Evolutionary conservation across 352 stramenopile species (phyloP).

Genomic region (Globisporangium cystogenes): DNA sequence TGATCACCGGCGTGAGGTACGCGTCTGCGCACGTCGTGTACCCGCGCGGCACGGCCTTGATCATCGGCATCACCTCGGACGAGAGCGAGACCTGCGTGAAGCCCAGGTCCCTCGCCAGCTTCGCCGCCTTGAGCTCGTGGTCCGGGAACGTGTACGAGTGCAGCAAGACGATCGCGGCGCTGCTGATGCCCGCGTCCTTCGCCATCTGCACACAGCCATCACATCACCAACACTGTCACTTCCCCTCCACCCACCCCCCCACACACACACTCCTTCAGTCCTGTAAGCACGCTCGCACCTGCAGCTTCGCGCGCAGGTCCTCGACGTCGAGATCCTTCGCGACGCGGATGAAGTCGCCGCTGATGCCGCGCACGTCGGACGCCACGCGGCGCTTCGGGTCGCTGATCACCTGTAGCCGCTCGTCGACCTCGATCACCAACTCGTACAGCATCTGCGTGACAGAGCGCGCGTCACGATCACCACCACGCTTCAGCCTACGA

Average conservation of each 20-base stretch:
- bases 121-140: constrained; percentile 90
- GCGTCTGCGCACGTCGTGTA: constrained; percentile 97
- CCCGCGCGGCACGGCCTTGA: constrained; percentile 95
- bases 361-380: constrained; percentile 76
- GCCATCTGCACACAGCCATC: constrained; percentile 21
- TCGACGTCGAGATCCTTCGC: constrained; percentile 75
- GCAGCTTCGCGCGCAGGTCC: constrained; percentile 76
- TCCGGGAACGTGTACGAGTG: constrained; percentile 95
- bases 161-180: constrained; percentile 94
- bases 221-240: neutral
- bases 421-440: constrained; percentile 95
- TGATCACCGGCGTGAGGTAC: constrained; percentile 98
- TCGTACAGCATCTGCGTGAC: constrained; percentile 92
- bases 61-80: constrained; percentile 96
- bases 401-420: constrained; percentile 92
- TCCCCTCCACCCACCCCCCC: too few species aligned
- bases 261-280: too few species aligned
- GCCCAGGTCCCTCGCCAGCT: constrained; percentile 88
- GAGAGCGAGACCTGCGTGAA: constrained; percentile 93
- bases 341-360: constrained; percentile 87
- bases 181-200: constrained; percentile 85
- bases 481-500: too few species aligned
- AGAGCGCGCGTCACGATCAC: too few species aligned
- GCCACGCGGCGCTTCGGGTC: constrained; percentile 48
- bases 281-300: constrained; percentile 40